These are phyloP conservation scores for Periconia sp. DNA, from an alignment of 2,329 filamentous ascomycete species.

Conservation along the genomic window DNA sequence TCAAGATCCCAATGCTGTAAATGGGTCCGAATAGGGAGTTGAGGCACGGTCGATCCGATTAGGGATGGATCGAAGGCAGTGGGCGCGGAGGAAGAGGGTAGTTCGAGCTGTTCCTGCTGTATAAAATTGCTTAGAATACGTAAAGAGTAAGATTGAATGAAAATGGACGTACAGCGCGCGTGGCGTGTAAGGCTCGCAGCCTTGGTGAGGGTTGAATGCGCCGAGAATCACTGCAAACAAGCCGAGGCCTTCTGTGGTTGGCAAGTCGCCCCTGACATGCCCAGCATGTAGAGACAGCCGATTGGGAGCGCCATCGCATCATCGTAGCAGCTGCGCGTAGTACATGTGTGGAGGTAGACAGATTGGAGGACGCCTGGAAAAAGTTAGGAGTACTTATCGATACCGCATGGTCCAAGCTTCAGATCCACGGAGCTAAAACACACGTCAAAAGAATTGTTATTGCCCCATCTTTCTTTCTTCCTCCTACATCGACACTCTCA, in stretches of 20 bases:
- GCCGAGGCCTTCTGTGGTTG: not conserved
- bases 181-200: conserved; percentile 26
- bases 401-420: too few relatives aligned
- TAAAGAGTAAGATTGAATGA: not conserved
- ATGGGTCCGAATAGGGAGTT: conserved; percentile 28
- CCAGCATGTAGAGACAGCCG: conserved; percentile 21
- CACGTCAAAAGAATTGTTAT: too few relatives aligned
- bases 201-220: conserved; percentile 8
- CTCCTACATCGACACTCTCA: not conserved
- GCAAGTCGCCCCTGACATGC: conserved; percentile 28
- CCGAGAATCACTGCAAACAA: not conserved
- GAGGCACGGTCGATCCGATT: conserved; percentile 11
- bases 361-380: too few relatives aligned
- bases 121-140: conserved; percentile 9
- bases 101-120: conserved; percentile 17
- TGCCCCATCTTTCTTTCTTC: not conserved
- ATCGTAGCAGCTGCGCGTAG: conserved; percentile 8
- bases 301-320: conserved; percentile 16
- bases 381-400: too few relatives aligned
- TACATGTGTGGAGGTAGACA: not conserved
- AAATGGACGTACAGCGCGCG: conserved; percentile 17
- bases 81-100: conserved; percentile 7
- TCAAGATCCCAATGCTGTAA: conserved; percentile 48
- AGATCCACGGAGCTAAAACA: not conserved
- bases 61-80: conserved; percentile 14